Evolutionary conservation across 192 early-diverging fungal species (phyloP), one percentile per base, ranked within the genome.

Genomic region (Podochytrium sp.): DNA sequence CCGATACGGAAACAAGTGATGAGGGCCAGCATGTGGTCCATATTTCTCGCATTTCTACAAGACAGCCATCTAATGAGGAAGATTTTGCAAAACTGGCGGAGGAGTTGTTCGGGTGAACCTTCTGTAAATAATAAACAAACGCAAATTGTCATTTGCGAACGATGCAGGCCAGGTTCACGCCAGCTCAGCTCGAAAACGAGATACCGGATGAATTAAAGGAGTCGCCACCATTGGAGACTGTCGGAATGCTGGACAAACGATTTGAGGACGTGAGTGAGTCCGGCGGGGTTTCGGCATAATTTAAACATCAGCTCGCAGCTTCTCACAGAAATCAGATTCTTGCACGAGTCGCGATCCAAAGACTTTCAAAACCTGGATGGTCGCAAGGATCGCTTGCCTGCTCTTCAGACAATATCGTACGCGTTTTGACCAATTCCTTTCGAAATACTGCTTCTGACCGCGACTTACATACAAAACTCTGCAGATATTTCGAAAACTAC

Each of bases 181-280:
- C 69, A 32, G 69, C 49, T 2, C 55, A 57, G 32, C 35, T 83
- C n/a, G 82, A 83, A 53, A 64, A 62, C 16, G 85, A 84, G 32
- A 83, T 85, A n/a, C 81, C 81, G 6, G 79, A 77, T 63, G 79
- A 83, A 43, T 60, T 81, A 16, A 80, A 79, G 50, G 83, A 87
- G 50, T 65, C 77, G 40, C 76, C 74, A 16, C 80, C 80, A 6
- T 70, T 80, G 25, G 85, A 87, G 53, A 78, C 66, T 18, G 39
- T 83, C 0, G 75, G 74, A 23, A 73, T 75, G 40, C 59, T 87
- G 34, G 85, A 87, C 75, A 77, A 79, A 55, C 64, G 79, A 27
- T 81, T 87, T 73, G 80, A 84, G 20, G 85, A 81, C 29, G 85
- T 86, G 57, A 56, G 39, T 34, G 16, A 58, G 29, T n/a, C 56